These are phyloP conservation scores for Obelidium mucronatum DNA, from an alignment of 192 early-diverging fungal genomes.

Conservation along the genomic window DNA sequence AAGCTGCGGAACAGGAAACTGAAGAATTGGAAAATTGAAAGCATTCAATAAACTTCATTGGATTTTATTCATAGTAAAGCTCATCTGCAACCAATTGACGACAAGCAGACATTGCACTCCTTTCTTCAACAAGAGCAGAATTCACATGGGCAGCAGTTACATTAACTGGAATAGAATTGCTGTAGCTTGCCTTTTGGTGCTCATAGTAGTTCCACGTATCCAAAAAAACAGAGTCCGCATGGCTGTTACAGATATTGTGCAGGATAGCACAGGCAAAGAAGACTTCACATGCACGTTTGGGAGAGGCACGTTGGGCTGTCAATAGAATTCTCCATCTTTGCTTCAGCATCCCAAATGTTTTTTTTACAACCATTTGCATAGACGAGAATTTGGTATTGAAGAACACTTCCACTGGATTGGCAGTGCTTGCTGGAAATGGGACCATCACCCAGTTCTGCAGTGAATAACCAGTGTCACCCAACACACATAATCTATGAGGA, in stretches of 20 bases:
- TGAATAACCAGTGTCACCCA: conserved; percentile 2
- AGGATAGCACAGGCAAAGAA: too few relatives aligned
- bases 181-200: background rate
- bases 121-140: background rate
- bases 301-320: background rate
- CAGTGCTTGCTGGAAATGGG: background rate
- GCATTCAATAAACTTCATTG: too few relatives aligned
- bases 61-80: too few relatives aligned
- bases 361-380: background rate
- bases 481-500: background rate
- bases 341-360: too few relatives aligned
- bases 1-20: too few relatives aligned
- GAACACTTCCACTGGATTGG: background rate
- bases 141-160: background rate
- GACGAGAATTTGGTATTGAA: conserved; percentile 11
- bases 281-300: background rate
- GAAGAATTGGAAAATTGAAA: too few relatives aligned
- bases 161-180: background rate
- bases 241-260: conserved; percentile 11
- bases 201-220: background rate
- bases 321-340: background rate
- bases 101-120: background rate
- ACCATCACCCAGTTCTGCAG: conserved; percentile 3
- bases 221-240: background rate
- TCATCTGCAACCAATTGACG: background rate